Evolutionary conservation across 2,329 filamentous ascomycete species (phyloP), one percentile per base, ranked within the genome.

Genomic region (Penicillium glabrum): DNA sequence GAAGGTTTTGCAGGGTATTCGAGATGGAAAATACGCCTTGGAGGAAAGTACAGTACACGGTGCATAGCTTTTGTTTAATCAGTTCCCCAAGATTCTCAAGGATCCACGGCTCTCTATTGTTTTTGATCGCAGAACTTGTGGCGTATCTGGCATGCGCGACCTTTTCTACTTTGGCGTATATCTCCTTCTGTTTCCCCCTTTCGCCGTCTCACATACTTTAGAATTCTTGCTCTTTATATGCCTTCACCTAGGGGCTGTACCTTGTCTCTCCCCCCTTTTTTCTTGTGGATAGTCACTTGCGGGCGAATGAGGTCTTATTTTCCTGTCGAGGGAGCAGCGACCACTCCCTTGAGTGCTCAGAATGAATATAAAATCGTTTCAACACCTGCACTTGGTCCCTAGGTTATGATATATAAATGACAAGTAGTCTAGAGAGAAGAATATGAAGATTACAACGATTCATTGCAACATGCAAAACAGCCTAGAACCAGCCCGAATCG

Each of bases 1-100:
- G 59, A 76, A 76, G 67, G 83, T 76, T 4, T 72, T 90, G 52
- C 75, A 82, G 56, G 81, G 81, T 1, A 66, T 89, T 60, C 82
- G 84, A 54, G 73, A 77, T 45, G 81, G 79, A 33, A 67, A 82
- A 14, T 86, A 77, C 59, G 65, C 74, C 33, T 67, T 87, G 52
- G 76, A 79, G 27, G 75, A 78, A 60, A 74, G 69, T 53, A 57
- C 65, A 35, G 65, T 62, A 21, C 63, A 69, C 51, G 73, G 73
- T 29, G 71, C 72, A 63, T 75, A 74, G 64, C 59, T 47, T 33
- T 11, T 5, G n/a, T 24, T 47, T 53, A 37, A 53, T 45, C 60
- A 7, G 4, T 19, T 5, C 4, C 29, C 29, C 35, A 37, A n/a
- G 33, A 11, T 26, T 49, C 21, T 37, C 11, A 23, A n/a, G 21